Percentiles rank a stretch among this genome's conserved stretches.
phyloP scores from a whole-genome alignment of 140 eudicot genomes.

The Ambrosia hybrid region DNA sequence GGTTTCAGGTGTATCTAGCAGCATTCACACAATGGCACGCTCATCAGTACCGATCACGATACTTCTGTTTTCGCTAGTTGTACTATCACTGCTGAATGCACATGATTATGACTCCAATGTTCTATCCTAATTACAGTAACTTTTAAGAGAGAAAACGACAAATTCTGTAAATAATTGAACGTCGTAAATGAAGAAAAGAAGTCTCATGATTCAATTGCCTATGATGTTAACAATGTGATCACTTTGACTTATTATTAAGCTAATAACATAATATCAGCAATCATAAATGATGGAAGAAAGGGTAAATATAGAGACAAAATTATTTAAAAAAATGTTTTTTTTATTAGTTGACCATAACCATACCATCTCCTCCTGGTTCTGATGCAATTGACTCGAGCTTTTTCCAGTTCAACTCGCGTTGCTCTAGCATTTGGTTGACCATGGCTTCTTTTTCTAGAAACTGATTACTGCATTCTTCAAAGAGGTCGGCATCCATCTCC shows the following conservation, averaged over 20 bases:
- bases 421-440: constrained; percentile 46
- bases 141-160: constrained; percentile 7
- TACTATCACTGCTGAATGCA: constrained; percentile 22
- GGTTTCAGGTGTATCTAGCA: constrained; percentile 30
- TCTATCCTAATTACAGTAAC: constrained; percentile 20
- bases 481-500: constrained; percentile 77
- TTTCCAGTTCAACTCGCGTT: constrained; percentile 61
- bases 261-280: constrained; percentile 24
- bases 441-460: constrained; percentile 47
- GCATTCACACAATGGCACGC: constrained; percentile 29
- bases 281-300: constrained; percentile 13
- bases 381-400: constrained; percentile 70
- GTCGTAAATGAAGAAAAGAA: not conserved
- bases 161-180: constrained; percentile 25
- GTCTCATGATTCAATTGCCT: constrained; percentile 6
- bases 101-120: constrained; percentile 20
- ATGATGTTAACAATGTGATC: constrained; percentile 18
- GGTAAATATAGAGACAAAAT: constrained; percentile 9
- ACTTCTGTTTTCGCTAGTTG: constrained; percentile 25
- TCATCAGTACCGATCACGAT: constrained; percentile 24
- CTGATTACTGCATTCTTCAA: constrained; percentile 60
- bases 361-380: constrained; percentile 34
- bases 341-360: constrained; percentile 35
- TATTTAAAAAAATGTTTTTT: not conserved
- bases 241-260: constrained; percentile 23